Base-by-base conservation (phyloP, 768 basidiomycete genomes). In the Gelatoporia subvermispora region DNA sequence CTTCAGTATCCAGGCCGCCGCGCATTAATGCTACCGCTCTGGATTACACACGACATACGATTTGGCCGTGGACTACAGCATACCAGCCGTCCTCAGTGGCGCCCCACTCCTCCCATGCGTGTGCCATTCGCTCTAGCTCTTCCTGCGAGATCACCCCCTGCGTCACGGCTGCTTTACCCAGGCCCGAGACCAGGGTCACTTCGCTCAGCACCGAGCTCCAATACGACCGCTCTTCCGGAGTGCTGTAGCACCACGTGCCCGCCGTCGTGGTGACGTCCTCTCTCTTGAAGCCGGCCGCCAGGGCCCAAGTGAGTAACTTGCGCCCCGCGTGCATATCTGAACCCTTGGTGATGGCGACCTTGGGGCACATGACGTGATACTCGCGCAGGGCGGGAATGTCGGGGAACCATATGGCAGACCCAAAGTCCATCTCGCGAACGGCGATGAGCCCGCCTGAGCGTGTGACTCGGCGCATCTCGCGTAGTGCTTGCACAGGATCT, bases 381-480 rank as follows among this genome's bases (percentile, higher is more conserved):
- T 61, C 64, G 1, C 44, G 45, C 60, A 70, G 13, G 28, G 7
- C 60, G 54, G 54, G 64, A 36, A 51, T 23, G 36, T 66, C 62
- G 0, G 74, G 72, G 51, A 60, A 67, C 66, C 68, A 71, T 3
- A 53, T 48, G 45, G 68, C 60, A 3, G 64, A 42, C 17, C 48
- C 55, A 18, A 65, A 60, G 54, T 77, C 72, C 7, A 62, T 53
- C 46, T 77, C 77, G 20, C 77, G 66, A 2, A 56, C 64, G 4
- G 74, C 72, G 34, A 79, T 67, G 44, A 77, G 50, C 1, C 76
- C 76, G 1, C 72, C 74, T 1, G 66, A 60, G 49, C 71, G 73
- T 0, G 68, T 61, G 4, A 78, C 76, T 16, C 76, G 62, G 18
- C 59, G 55, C 74, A 79, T 76, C 67, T 78, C 77, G 37, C 55